Conservation (phyloP, 176 grass and related monocot genomes). For the Aegilops speltoides region DNA sequence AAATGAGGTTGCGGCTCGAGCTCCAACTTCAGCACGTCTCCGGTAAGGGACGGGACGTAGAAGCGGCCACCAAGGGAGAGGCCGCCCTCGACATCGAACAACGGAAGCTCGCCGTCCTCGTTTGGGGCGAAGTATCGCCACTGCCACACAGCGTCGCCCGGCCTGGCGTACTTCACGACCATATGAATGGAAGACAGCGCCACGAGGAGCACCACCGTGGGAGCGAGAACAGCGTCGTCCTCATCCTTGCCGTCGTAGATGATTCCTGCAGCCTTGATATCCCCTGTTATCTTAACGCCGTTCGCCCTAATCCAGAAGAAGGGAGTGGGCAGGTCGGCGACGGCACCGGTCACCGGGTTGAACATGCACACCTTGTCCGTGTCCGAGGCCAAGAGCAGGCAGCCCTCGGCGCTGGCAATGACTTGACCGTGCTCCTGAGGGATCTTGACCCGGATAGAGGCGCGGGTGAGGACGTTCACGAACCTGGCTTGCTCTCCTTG, state of each 20-base stretch:
- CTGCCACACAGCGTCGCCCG: not conserved
- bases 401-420: not conserved
- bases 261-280: not conserved
- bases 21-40: not conserved
- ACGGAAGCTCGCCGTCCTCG: not conserved
- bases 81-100: not conserved
- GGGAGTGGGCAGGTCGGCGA: not conserved
- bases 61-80: not conserved
- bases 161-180: not conserved
- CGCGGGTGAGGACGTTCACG: not conserved
- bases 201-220: not conserved
- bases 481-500: not conserved
- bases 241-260: not conserved
- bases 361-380: not conserved
- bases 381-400: not conserved
- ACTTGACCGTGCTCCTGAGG: not conserved
- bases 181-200: accelerated
- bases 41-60: not conserved
- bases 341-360: not conserved
- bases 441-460: not conserved
- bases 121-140: accelerated
- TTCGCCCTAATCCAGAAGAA: not conserved
- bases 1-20: not conserved
- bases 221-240: not conserved
- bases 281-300: not conserved